Evolutionary conservation across 2,329 filamentous ascomycete genomes (phyloP).

Genomic region (Pseudogymnoascus pannorum): DNA sequence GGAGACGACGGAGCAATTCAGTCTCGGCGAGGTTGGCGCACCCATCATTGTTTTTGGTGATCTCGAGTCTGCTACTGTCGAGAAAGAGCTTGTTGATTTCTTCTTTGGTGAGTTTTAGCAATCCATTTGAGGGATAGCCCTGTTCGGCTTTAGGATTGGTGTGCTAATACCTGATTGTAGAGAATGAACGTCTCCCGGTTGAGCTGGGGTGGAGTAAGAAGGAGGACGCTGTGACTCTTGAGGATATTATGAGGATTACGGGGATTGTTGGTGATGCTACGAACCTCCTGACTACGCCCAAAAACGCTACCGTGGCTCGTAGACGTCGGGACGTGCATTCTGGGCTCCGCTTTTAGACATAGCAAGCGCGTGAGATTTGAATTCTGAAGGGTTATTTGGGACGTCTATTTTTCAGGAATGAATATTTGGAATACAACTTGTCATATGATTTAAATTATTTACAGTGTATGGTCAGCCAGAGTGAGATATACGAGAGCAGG

Average conservation of each 20-base stretch:
- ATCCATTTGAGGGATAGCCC: too few relatives aligned
- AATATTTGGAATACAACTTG: too few relatives aligned
- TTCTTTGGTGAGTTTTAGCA: slow-evolving; percentile 35
- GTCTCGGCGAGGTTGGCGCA: slow-evolving; percentile 43
- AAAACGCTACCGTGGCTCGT: neutral
- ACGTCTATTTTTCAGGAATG: too few relatives aligned
- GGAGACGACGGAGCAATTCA: slow-evolving; percentile 35
- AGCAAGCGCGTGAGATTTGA: neutral
- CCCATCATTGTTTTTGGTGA: slow-evolving; percentile 45
- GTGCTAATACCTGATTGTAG: slow-evolving; percentile 21
- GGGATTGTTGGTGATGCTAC: slow-evolving; percentile 12
- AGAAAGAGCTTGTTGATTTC: slow-evolving; percentile 35
- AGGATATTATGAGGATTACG: slow-evolving; percentile 11
- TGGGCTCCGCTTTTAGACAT: neutral
- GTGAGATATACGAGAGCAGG: too few relatives aligned
- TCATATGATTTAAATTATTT: neutral
- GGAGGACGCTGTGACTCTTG: slow-evolving; percentile 10
- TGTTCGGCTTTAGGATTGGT: neutral
- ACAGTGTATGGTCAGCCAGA: too few relatives aligned
- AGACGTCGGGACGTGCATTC: neutral
- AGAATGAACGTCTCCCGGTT: slow-evolving; percentile 36
- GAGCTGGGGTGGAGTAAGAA: slow-evolving; percentile 34
- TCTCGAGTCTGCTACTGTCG: slow-evolving; percentile 32
- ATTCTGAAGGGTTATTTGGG: too few relatives aligned
- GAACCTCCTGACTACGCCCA: slow-evolving; percentile 13